Evolutionary conservation across 805 yeast genomes (phyloP).

Genomic region (Jamesozyma jinghongensis): DNA sequence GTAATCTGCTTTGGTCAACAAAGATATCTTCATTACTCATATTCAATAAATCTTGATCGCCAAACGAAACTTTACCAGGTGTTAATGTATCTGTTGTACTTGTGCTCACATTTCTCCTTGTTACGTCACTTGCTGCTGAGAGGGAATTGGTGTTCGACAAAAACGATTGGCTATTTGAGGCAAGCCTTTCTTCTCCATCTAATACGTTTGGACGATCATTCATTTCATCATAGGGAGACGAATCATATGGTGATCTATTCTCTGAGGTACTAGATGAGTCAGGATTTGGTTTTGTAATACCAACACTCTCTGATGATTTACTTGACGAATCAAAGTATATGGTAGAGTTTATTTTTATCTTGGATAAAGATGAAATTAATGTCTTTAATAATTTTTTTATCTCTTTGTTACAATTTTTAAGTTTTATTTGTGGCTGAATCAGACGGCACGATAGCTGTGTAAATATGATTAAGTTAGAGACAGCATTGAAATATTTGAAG

Average conservation of each 20-base stretch:
- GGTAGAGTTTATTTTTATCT: constrained; percentile 55
- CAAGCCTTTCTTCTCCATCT: neutral
- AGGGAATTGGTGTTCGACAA: neutral
- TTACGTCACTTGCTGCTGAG: neutral
- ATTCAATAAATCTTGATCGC: constrained; percentile 2
- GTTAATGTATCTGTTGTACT: constrained; percentile 15
- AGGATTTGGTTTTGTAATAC: neutral
- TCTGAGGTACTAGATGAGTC: neutral
- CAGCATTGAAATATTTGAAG: constrained; percentile 42
- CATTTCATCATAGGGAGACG: neutral
- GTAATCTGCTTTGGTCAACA: neutral
- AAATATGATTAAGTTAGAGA: constrained; percentile 44
- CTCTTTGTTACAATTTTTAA: constrained; percentile 38
- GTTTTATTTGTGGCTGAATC: constrained; percentile 41
- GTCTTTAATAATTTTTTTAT: constrained; percentile 44
- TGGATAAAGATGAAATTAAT: constrained; percentile 48
- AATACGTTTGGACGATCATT: neutral
- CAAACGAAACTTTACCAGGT: neutral
- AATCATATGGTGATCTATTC: neutral
- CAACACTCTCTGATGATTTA: neutral
- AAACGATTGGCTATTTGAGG: neutral
- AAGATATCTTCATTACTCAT: neutral
- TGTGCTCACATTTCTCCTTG: constrained; percentile 12
- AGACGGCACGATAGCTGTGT: constrained; percentile 50
- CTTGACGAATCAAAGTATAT: constrained; percentile 38